Base-by-base conservation (phyloP, 2,329 filamentous ascomycete genomes). In the Pseudogymnoascus sp. region DNA sequence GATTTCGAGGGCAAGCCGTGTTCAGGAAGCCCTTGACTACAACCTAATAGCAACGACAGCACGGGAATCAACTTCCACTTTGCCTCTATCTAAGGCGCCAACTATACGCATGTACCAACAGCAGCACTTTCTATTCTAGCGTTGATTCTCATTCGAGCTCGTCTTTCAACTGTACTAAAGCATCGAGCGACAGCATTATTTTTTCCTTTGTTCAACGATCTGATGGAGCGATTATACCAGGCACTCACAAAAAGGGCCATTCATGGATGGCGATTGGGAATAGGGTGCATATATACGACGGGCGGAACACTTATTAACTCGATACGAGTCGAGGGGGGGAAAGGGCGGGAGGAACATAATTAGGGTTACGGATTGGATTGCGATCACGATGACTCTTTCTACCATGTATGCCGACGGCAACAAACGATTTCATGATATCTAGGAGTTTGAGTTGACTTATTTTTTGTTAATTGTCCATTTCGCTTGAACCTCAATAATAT, bases 171-270 rank as follows among this genome's bases (percentile, higher is more conserved):
- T 38, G 31, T 60, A 60, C 18, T 60, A 60, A 60, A 60, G 59
- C 59, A 60, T 60, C 28, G 34, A 40, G 59, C 59, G 37, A 60
- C 59, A 37, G 59, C 59, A 60, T 60, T 53, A 38, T 37, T 40
- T 37, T 60, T 60, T 60, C 59, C 31, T 60, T 60, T 60, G 59
- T 60, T 60, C 37, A 53, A 60, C 59, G 23, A 60, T 60, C 18
- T 28, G 34, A 40, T 60, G 59, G 31, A 60, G 59, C 59, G 31
- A 60, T 53, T 60, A 60, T 60, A 40, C 59, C 59, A 60, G 37
- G 59, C 59, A 60, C 59, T 38, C 59, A 60, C 59, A 40, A 60
- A 59, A 60, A 38, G 31, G 59, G 37, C 59, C 59, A 60, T 60
- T 40, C 37, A 60, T 40, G 59, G 37, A 60, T 38, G 59, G 59